Percentiles rank a stretch among this genome's conserved stretches.
phyloP scores from a whole-genome alignment of 2,329 filamentous ascomycete genomes.

The Paraphoma sp. region DNA sequence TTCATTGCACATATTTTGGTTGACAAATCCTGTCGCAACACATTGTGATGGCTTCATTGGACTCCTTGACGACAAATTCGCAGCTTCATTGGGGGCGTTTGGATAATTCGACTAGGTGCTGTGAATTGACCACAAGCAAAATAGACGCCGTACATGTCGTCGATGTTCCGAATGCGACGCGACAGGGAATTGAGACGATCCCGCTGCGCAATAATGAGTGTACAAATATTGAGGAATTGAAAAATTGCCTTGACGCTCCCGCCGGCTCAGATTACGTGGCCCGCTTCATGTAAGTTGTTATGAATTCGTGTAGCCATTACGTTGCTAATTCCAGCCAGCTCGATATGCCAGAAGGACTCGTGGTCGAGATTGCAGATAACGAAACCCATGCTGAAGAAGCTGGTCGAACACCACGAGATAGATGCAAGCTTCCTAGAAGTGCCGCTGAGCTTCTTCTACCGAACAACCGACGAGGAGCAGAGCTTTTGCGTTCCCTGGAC shows the following conservation, averaged over 20 bases:
- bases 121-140: neutral
- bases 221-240: neutral
- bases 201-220: neutral
- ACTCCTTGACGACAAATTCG: neutral
- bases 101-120: neutral
- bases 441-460: constrained; percentile 33
- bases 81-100: neutral
- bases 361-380: constrained; percentile 9
- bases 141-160: neutral
- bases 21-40: neutral
- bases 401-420: constrained; percentile 22
- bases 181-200: neutral
- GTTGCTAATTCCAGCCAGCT: neutral
- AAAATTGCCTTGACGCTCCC: neutral
- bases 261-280: neutral
- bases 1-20: neutral
- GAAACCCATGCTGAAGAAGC: constrained; percentile 22
- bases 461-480: constrained; percentile 25
- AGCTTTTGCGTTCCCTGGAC: constrained; percentile 28
- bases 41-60: neutral
- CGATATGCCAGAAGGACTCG: constrained; percentile 10
- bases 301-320: too few species aligned
- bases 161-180: neutral
- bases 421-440: constrained; percentile 25
- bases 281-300: neutral